Evolutionary conservation across 805 yeast genomes (phyloP).

Genomic region (Ascoidea asiatica): DNA sequence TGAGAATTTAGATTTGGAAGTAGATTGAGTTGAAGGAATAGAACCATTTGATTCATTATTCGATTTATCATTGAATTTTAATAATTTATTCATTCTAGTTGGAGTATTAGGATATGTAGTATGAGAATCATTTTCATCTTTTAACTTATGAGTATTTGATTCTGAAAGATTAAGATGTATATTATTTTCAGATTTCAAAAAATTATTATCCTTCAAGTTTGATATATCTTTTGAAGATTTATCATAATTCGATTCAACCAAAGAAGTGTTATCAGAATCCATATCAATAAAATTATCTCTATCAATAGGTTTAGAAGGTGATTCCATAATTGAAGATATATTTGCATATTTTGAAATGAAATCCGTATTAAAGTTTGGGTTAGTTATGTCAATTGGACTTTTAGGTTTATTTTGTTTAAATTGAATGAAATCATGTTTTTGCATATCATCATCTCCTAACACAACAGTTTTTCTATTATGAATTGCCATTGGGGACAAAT

Average conservation of each 20-base stretch:
- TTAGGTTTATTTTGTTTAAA: too few relatives aligned
- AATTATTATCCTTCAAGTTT: background rate
- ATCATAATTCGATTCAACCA: too few relatives aligned
- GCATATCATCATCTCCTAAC: background rate
- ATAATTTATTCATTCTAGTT: background rate
- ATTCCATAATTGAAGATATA: background rate
- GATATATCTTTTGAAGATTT: too few relatives aligned
- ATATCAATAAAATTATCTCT: background rate
- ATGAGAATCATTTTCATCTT: background rate
- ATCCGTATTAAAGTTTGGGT: too few relatives aligned
- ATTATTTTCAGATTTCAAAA: too few relatives aligned
- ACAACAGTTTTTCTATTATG: background rate
- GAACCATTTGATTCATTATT: constrained; percentile 2
- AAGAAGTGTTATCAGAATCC: constrained; percentile 1
- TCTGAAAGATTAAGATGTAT: background rate
- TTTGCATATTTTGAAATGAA: background rate
- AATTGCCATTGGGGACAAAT: background rate
- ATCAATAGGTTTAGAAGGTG: background rate
- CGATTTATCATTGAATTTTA: too few relatives aligned
- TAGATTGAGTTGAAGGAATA: constrained; percentile 2
- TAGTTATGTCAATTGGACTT: background rate
- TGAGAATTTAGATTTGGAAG: constrained; percentile 8
- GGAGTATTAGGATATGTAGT: background rate
- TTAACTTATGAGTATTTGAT: too few relatives aligned
- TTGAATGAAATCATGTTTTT: background rate